phyloP scores from a whole-genome alignment of 495 filamentous ascomycete genomes.

The Penicillium arizonense region DNA sequence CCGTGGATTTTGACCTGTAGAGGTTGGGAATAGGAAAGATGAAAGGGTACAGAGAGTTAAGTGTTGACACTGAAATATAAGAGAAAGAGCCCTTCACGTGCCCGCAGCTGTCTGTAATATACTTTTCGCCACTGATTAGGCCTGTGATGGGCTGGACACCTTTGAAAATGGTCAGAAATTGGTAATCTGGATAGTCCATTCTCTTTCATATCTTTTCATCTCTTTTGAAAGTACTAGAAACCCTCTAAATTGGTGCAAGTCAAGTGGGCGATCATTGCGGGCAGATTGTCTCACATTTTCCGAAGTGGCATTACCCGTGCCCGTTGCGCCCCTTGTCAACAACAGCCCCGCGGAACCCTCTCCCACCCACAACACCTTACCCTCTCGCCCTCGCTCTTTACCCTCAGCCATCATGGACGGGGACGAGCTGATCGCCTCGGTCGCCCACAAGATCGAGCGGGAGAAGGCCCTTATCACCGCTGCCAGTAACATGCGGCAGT shows the following conservation, averaged over 20 bases:
- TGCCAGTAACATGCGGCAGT: conserved; percentile 90
- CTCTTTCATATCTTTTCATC: not conserved
- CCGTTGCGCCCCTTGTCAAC: conserved; percentile 36
- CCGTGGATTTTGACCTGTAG: too few relatives aligned
- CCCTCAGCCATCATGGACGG: conserved; percentile 42
- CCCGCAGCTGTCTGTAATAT: too few relatives aligned
- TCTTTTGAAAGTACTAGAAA: not conserved
- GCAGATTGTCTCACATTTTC: conserved; percentile 27
- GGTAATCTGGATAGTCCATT: too few relatives aligned
- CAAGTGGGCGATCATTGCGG: conserved; percentile 2
- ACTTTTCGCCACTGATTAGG: too few relatives aligned
- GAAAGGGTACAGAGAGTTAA: too few relatives aligned
- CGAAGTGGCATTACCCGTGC: conserved; percentile 33
- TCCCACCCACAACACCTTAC: conserved; percentile 19
- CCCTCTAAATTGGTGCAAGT: not conserved
- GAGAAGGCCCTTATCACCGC: conserved; percentile 95
- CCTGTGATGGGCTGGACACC: too few relatives aligned
- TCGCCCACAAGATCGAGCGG: conserved; percentile 96
- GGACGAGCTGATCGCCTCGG: conserved; percentile 81
- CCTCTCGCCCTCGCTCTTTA: conserved; percentile 6
- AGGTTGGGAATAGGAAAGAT: too few relatives aligned
- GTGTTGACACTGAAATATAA: too few relatives aligned
- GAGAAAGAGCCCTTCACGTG: too few relatives aligned
- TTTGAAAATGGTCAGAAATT: too few relatives aligned
- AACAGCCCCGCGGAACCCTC: conserved; percentile 41